Base-by-base conservation (phyloP, 805 yeast species). In the Candida chauliodis region DNA sequence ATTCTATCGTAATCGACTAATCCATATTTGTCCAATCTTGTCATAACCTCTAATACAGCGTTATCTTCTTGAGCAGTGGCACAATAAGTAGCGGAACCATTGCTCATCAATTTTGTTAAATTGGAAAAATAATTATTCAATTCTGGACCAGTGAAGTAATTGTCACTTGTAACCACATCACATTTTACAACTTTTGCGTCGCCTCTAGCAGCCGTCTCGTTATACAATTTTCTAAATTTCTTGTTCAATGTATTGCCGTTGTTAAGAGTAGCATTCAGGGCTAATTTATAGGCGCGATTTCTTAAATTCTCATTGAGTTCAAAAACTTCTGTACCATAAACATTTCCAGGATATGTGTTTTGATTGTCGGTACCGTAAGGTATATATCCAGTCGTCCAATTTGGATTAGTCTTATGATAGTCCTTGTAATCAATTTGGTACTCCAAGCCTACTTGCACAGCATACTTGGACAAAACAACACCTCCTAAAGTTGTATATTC, bases 41-140 rank as follows among this genome's bases (percentile, higher is more conserved):
- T 48, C 40, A 79, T 56, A 7, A 78, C 76, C 55, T 79, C 84
- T 51, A 79, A 69, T 11, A 80, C 64, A 13, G 85, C 85, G 52
- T 78, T 75, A 53, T 80, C 86, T 56, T 80, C 86, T 56, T 79
- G 84, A 38, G 81, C 82, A 31, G 83, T 72, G 30, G 79, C 53
- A 55, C 83, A 76, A 63, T 78, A 79, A 10, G 58, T 59, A 19
- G 76, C 83, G 26, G 79, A 67, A 38, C 79, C 79, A 50, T 80
- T 79, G 47, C 84, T 73, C 53, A 78, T 55, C 45, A 77, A 47
- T 11, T 48, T 44, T 24, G 81, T 67, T 51, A 62, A 73, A 54
- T 66, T 65, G 18, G 68, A 54, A 52, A 77, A 75, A 48, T 76
- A 62, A 49, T 75, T 71, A 42, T 69, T 73, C 49, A 79, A 65